Base-by-base conservation (phyloP, 345 rosid genomes). In the Hibiscus syriacus region DNA sequence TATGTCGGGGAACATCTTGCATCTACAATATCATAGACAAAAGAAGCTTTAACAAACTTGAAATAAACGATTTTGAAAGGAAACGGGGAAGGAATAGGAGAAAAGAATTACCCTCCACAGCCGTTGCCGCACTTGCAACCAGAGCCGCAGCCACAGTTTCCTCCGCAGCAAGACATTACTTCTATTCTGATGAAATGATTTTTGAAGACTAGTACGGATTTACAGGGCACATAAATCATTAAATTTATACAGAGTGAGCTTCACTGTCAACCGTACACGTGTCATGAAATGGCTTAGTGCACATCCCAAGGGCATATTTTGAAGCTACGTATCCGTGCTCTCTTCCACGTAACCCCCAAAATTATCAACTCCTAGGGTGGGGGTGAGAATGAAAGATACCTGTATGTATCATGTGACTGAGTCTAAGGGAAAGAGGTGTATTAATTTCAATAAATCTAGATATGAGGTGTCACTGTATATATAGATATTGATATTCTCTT, bases 121-220 rank as follows among this genome's bases (percentile, higher is more conserved):
- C 84, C 83, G 66, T 6, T 70, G 65, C 86, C 81, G 79, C 89
- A 85, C 71, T 77, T 55, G 83, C 94, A 88, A 80, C 71, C 77
- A 54, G 82, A 7, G 45, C 87, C 85, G 38, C 89, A 80, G 27
- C 89, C 85, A 63, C 90, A 78, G 85, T 76, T 83, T 78, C 85
- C 90, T 29, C 81, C 85, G 27, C 88, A 78, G 85, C 84, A 80
- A 64, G 96, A 85, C 96, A 91, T 88, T 78, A 12, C 48, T 0
- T 5, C 38, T 6, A 3, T 43, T 34, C 38, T 34, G n/a, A 7
- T 6, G 36, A 5, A 32, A 32, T n/a, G n/a, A n/a, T n/a, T n/a
- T n/a, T n/a, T n/a, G 38, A 34, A 41, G 16, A 41, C 11, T 36
- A 7, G 39, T 14, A 14, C 38, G 48, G 12, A 16, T 41, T 41